Evolutionary conservation across 2,329 filamentous ascomycete species (phyloP), one percentile per base, ranked within the genome.

Genomic region (Coleophoma cylindrospora): DNA sequence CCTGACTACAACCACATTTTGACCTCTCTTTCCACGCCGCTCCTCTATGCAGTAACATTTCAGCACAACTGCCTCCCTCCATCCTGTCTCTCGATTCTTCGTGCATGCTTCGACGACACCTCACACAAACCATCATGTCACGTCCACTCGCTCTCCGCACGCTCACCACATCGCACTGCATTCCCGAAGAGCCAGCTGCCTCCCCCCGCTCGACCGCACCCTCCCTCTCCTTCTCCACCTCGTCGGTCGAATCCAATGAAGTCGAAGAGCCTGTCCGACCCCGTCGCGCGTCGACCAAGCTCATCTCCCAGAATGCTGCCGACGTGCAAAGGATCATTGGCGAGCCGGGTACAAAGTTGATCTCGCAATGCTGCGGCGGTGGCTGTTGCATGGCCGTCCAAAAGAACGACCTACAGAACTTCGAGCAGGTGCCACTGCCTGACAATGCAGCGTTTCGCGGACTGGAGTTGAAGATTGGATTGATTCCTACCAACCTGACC

Each of bases 381-480:
- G 80, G 80, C 50, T 85, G 82, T 67, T 84, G 81, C 61, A 74
- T 83, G 67, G 75, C 71, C 46, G 54, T 74, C 45, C 70, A 47
- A 11, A 67, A 72, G 55, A 71, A 69, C 46, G 66, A 73, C 2
- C 71, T 70, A 33, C 53, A 80, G 43, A 69, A 77, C 38, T 81
- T 76, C 51, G 80, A 84, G 61, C 64, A 63, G 7, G 66, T 85
- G 17, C 61, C 72, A 14, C 63, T 81, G 2, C 91, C 92, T 1
- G 83, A 94, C 66, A 97, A 95, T 61, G 79, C 86, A 52, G 94
- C 94, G 14, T 99, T 88, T 72, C 79, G 81, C 50, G 89, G 86
- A 53, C 77, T 99, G 45, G 76, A 84, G 47, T 77, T 97, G 58
- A 87, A 86, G 60, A 77, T 97, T 53, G 83, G 83, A 50, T 78